phyloP scores from a whole-genome alignment of 2,329 filamentous ascomycete species.

The Fonsecaea pedrosoi region DNA sequence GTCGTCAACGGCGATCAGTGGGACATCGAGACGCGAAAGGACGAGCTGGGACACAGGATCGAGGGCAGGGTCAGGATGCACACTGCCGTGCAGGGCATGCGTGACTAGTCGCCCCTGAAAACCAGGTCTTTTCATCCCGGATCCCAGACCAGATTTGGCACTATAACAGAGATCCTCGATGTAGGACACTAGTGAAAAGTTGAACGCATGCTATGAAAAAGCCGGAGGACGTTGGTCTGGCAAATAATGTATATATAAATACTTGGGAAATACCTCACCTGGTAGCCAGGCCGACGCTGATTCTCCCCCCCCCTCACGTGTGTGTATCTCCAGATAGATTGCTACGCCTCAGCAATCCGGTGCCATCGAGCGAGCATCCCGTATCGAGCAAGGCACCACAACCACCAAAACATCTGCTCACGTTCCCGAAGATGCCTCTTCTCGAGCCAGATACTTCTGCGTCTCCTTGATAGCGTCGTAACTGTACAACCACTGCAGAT shows the following conservation, averaged over 20 bases:
- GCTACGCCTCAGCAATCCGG: neutral
- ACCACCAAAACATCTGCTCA: neutral
- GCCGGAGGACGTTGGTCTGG: too few relatives aligned
- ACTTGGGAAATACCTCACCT: too few relatives aligned
- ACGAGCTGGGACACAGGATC: neutral
- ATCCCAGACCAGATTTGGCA: too few relatives aligned
- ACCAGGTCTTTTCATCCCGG: too few relatives aligned
- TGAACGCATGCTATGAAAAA: too few relatives aligned
- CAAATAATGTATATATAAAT: too few relatives aligned
- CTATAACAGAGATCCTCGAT: too few relatives aligned
- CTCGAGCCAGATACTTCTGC: constrained; percentile 5
- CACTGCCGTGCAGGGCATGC: neutral
- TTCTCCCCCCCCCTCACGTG: too few relatives aligned
- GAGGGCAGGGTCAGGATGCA: neutral
- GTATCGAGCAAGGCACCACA: neutral
- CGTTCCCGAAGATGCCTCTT: neutral
- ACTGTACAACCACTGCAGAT: constrained; percentile 11
- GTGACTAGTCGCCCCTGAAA: neutral
- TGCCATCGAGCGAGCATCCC: neutral
- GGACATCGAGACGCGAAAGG: neutral
- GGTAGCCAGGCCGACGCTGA: too few relatives aligned
- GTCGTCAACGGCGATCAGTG: neutral
- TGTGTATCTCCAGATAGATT: neutral
- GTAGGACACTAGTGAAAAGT: too few relatives aligned
- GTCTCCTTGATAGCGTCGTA: constrained; percentile 16